Evolutionary conservation across 305 asterid genomes (phyloP).

Genomic region (Euphrasia arctica): DNA sequence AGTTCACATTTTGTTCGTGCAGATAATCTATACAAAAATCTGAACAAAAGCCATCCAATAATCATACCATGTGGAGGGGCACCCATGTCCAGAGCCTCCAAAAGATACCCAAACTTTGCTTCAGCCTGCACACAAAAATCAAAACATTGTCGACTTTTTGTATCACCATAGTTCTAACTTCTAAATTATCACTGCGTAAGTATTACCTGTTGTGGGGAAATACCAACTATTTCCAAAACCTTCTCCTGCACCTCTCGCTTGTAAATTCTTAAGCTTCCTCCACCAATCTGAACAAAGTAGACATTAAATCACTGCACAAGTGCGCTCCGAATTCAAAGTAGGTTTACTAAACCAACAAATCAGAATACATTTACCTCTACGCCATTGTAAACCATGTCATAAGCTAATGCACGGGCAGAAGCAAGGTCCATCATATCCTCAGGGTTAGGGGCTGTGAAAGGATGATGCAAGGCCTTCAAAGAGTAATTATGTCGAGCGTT

Average conservation of each 20-base stretch:
- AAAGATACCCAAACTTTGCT: slow-evolving; percentile 86
- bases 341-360: slow-evolving; percentile 17
- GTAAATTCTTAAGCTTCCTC: slow-evolving; percentile 97
- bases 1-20: too few relatives aligned
- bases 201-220: slow-evolving; percentile 68
- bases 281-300: slow-evolving; percentile 64
- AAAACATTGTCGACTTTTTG: not conserved
- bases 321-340: slow-evolving; percentile 1
- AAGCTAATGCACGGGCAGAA: slow-evolving; percentile 95
- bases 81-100: slow-evolving; percentile 99
- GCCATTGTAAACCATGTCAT: slow-evolving; percentile 98
- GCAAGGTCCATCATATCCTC: slow-evolving; percentile 81
- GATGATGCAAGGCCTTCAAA: slow-evolving; percentile 92
- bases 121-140: slow-evolving; percentile 59
- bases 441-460: slow-evolving; percentile 97
- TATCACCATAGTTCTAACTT: too few relatives aligned
- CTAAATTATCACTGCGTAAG: not conserved
- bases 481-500: slow-evolving; percentile 15
- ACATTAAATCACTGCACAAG: slow-evolving; percentile 18
- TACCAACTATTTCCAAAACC: slow-evolving; percentile 85
- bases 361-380: slow-evolving; percentile 57
- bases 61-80: slow-evolving; percentile 92
- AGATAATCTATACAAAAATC: not conserved
- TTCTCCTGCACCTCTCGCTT: slow-evolving; percentile 89
- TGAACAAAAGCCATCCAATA: slow-evolving; percentile 24